Base-by-base conservation (phyloP, 495 filamentous ascomycete genomes). In the Cercophora newfieldiana region DNA sequence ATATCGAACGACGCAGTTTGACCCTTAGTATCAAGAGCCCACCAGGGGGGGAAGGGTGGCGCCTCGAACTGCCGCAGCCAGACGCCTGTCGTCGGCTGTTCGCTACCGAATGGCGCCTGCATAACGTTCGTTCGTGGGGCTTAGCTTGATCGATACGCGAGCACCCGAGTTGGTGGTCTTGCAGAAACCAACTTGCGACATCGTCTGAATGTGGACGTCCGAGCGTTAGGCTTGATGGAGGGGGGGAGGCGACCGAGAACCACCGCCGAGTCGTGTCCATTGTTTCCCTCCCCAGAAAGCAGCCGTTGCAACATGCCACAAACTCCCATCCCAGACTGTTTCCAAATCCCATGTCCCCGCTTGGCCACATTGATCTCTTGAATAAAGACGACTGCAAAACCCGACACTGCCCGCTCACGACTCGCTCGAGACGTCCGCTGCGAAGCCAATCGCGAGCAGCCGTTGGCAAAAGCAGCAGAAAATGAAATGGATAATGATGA, bases 141-240 rank as follows among this genome's bases (percentile, higher is more conserved):
- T 62, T 50, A 44, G 47, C 53, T 14, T 14, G 31, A 44, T 26
- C 53, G 7, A 65, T 49, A 31, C 22, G 19, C 25, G 53, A 57
- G 31, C 2, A 18, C 22, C 33, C 37, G 22, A 49, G 51, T 47
- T 47, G 54, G 51, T 33, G 53, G 53, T 18, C 18, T 58, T n/a
- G 30, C 44, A 44, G 63, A 58, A 33, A 50, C 24, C 31, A 48
- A 65, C 31, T 12, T 59, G 63, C 28, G 62, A 64, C 62, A 64
- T 26, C 21, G 62, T 59, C 53, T 31, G 50, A 58, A 30, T 24
- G 30, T 5, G 19, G 37, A 44, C 7, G 54, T 31, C 63, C 63
- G 28, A 65, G 63, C 63, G 54, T 53, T 65, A 33, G 54, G 29
- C 53, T 3, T 59, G n/a, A 10, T 22, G 5, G 61, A 44, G 49